Base-by-base conservation (phyloP, 345 rosid genomes). In the Arabis alpina region DNA sequence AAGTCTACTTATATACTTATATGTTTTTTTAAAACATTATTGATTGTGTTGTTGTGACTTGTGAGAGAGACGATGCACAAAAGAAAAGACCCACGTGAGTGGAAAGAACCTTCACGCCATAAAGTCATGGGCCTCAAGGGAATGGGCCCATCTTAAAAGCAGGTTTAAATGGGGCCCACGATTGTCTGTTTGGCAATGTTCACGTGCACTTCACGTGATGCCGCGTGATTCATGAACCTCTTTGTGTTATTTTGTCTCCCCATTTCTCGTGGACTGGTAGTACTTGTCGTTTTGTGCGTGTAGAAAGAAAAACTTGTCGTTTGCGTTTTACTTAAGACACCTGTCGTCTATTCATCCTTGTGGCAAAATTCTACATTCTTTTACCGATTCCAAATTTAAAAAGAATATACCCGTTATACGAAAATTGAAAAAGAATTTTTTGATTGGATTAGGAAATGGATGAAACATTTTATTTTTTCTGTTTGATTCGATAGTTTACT, bases 181-280 rank as follows among this genome's bases (percentile, higher is more conserved):
- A 50, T 1, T 30, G 13, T 11, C 45, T 73, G 58, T 58, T 64
- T 14, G 58, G 76, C 67, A 32, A 10, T 1, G 8, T 74, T 52
- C 77, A 74, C 77, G 73, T 74, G 77, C 77, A 23, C 55, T 74
- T 74, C 73, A 74, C 70, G 74, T 68, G 78, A 54, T 37, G 27
- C 69, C 69, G 16, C 78, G 74, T 75, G 78, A 40, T 68, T 44
- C 63, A 52, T 24, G 56, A 45, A 54, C 50, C 56, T 24, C 45
- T 32, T 12, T 41, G 54, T 48, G 27, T 56, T 58, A 16, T 64
- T 64, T 63, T 72, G 70, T 61, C 71, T 48, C 72, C 48, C 19
- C 25, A 8, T 25, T 15, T 51, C 24, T n/a, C 54, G 7, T 30
- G 10, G 16, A 19, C 37, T 7, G 40, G 54, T 16, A n/a, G 1